Conservation (phyloP, 441 rosid genomes). For the Isatis lusitanica region DNA sequence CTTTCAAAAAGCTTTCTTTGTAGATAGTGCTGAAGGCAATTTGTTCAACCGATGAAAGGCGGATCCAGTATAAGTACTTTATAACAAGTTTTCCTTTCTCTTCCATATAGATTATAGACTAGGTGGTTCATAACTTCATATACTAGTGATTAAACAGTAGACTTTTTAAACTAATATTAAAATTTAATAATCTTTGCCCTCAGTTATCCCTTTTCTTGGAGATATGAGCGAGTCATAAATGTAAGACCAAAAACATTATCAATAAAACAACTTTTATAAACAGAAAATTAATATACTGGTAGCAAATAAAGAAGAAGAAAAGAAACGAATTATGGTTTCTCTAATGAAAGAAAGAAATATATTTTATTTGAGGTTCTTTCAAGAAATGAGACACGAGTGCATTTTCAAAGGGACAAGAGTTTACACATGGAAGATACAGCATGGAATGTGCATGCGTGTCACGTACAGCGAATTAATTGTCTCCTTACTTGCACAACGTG, state of each 20-base stretch:
- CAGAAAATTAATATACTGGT: neutral
- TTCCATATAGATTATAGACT: too few species aligned
- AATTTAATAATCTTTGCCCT: neutral
- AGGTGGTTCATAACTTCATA: too few species aligned
- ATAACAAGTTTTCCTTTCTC: too few species aligned
- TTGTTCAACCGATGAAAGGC: too few species aligned
- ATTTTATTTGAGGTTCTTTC: neutral
- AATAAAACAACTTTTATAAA: too few species aligned
- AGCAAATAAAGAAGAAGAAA: neutral
- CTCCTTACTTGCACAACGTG: constrained; percentile 19
- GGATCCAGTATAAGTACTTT: too few species aligned
- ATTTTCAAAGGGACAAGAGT: neutral
- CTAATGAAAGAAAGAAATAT: neutral
- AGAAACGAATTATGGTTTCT: neutral
- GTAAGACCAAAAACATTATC: neutral
- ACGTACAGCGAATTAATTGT: neutral
- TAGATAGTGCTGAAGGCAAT: too few species aligned
- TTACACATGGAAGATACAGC: constrained; percentile 16
- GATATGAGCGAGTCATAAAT: too few species aligned
- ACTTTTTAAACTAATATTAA: too few species aligned
- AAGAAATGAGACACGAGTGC: constrained; percentile 9
- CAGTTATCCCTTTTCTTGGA: too few species aligned
- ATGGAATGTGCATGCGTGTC: constrained; percentile 10
- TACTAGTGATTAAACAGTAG: too few species aligned
- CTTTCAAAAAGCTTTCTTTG: too few species aligned